Evolutionary conservation across 306 rosid genomes (phyloP), one percentile per base, ranked within the genome.

Genomic region (Albizia julibrissin): DNA sequence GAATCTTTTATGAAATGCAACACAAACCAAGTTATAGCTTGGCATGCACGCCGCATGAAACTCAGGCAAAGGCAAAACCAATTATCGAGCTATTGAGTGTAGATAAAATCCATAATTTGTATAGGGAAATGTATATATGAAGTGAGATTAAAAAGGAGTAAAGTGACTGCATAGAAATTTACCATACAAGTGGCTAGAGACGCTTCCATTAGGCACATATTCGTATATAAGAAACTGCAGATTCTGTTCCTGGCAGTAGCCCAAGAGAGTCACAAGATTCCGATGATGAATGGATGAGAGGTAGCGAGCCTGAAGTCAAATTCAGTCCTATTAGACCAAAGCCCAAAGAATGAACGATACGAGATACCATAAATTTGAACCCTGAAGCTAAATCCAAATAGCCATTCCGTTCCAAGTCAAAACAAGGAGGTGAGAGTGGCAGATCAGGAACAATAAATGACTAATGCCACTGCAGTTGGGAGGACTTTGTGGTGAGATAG

Each of bases 141-240:
- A 43, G 50, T 58, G 69, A 72, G 54, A 19, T 50, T 13, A 61
- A 44, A 71, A 77, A 19, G 24, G 16, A 54, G 33, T 39, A 47
- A 11, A 31, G 52, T 81, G 86, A 78, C 50, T 69, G 86, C 64
- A 79, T 68, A 88, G 88, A 84, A 84, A 81, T 76, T 95, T 93
- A 95, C 98, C 98, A 72, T 89, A 93, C 84, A 95, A 86, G 97
- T 93, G 98, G 89, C 87, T 85, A 84, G 97, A 95, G 89, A 93
- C 93, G 65, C 97, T 95, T 86, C 95, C 97, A 79, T 90, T 93
- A 46, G 94, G 97, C 76, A 95, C 88, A 42, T 95, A 89, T 83
- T 95, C 97, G 6, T 93, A 95, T 76, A 95, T 78, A 81, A 95
- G 98, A 91, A 91, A 88, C 91, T 95, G 98, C 1, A 88, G 87